A percentile compares a stretch with the other conserved stretches of the same genome.
Evolutionary conservation across 176 grass and related monocot species (phyloP).

Genomic region (Oryza punctata): DNA sequence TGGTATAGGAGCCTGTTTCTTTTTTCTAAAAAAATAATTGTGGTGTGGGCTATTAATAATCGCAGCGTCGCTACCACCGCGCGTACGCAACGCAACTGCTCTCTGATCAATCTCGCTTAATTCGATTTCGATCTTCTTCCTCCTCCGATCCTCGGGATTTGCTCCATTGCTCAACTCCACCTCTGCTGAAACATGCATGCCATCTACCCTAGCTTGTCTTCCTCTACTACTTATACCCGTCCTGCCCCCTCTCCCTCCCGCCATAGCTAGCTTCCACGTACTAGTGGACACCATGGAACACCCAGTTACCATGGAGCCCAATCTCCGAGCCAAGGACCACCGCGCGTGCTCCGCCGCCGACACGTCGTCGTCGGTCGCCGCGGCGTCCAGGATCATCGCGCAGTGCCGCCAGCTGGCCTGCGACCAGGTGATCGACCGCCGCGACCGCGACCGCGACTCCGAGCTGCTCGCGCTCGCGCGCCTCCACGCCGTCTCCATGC

Average conservation of each 20-base stretch:
- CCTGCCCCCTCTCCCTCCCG: background rate
- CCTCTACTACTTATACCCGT: constrained; percentile 26
- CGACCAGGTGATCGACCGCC: constrained; percentile 78
- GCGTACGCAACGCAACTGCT: background rate
- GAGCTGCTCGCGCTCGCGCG: constrained; percentile 87
- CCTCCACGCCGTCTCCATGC: constrained; percentile 93
- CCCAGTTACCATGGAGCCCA: constrained; percentile 14
- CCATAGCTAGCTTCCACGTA: background rate
- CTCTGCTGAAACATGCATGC: constrained; percentile 26
- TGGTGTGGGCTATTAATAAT: too few relatives aligned
- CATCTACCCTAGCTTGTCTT: background rate
- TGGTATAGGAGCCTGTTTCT: too few relatives aligned
- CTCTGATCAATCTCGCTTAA: too few relatives aligned
- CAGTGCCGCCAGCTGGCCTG: constrained; percentile 61
- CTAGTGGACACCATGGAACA: background rate
- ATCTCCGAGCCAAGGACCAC: constrained; percentile 30
- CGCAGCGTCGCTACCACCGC: background rate
- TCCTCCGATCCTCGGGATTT: constrained; percentile 33
- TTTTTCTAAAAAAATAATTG: too few relatives aligned
- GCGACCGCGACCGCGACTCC: constrained; percentile 80
- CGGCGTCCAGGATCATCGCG: constrained; percentile 61
- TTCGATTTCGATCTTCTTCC: background rate
- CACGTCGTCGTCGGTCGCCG: constrained; percentile 41
- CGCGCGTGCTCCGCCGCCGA: constrained; percentile 27
- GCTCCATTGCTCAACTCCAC: background rate